Evolutionary conservation across 164 flowering plant species (phyloP).

Genomic region (Aristolochia contorta): DNA sequence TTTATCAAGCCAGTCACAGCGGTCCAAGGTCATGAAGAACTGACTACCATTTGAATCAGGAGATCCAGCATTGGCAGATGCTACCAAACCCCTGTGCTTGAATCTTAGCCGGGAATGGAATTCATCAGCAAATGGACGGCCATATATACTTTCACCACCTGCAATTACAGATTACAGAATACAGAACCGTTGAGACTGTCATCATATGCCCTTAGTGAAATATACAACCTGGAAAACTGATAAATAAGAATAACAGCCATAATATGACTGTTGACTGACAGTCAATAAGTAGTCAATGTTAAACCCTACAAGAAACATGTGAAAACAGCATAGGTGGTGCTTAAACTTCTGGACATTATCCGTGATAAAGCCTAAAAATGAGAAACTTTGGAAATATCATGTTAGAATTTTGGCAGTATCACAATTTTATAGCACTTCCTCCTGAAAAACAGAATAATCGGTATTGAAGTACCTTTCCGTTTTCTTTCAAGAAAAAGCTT

Average conservation of each 20-base stretch:
- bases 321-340: no score
- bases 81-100: constrained; percentile 87
- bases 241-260: neutral
- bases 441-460: no score
- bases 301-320: no score
- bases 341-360: no score
- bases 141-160: constrained; percentile 96
- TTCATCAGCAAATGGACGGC: constrained; percentile 64
- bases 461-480: no score
- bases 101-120: constrained; percentile 87
- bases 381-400: no score
- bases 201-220: neutral
- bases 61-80: constrained; percentile 78
- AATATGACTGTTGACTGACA: no score
- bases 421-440: no score
- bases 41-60: constrained; percentile 93
- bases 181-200: neutral
- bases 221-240: neutral
- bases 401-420: no score
- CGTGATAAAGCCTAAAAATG: no score
- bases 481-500: no score
- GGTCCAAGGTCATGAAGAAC: constrained; percentile 82
- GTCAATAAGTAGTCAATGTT: no score
- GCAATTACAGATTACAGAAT: constrained; percentile 9
- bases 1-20: constrained; percentile 83